Evolutionary conservation across 2,329 filamentous ascomycete genomes (phyloP).

Genomic region (Penicillium sp.): DNA sequence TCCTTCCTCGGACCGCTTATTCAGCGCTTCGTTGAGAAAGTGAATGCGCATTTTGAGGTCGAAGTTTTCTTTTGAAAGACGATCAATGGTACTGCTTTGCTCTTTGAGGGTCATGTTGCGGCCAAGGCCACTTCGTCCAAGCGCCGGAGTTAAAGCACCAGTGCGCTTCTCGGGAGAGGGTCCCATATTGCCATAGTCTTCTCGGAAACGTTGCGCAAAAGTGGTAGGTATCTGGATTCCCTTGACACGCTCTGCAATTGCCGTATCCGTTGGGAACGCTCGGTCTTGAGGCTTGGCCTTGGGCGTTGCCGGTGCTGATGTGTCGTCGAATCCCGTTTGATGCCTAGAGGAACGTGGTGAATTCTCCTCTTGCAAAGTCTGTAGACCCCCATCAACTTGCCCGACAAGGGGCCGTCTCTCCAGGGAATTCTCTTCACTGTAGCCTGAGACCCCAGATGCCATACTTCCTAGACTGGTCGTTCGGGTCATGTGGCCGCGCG

Average conservation of each 20-base stretch:
- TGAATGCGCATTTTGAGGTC: constrained; percentile 96
- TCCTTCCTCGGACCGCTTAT: constrained; percentile 91
- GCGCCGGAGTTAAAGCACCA: constrained; percentile 50
- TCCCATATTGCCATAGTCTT: constrained; percentile 61
- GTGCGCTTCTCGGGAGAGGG: constrained; percentile 60
- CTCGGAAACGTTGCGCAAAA: constrained; percentile 80
- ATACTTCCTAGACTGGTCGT: constrained; percentile 88
- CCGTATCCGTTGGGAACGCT: constrained; percentile 77
- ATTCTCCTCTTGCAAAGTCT: constrained; percentile 59
- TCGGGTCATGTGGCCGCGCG: constrained; percentile 60
- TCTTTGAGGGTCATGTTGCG: constrained; percentile 88
- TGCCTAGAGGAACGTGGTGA: constrained; percentile 43
- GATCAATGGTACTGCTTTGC: constrained; percentile 95
- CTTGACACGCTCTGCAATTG: constrained; percentile 82
- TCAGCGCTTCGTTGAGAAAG: constrained; percentile 89
- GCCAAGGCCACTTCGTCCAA: constrained; percentile 52
- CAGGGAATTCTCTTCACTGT: constrained; percentile 50
- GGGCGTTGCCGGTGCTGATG: constrained; percentile 67
- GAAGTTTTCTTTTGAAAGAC: constrained; percentile 96
- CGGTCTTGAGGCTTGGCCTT: constrained; percentile 58
- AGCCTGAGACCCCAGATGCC: constrained; percentile 67
- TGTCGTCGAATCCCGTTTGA: constrained; percentile 38
- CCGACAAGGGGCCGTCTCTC: constrained; percentile 45
- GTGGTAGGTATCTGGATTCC: constrained; percentile 91
- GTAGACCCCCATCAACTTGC: constrained; percentile 50